These are phyloP conservation scores for Neurospora sp. DNA, from an alignment of 495 filamentous ascomycete genomes.

Conservation along the genomic window DNA sequence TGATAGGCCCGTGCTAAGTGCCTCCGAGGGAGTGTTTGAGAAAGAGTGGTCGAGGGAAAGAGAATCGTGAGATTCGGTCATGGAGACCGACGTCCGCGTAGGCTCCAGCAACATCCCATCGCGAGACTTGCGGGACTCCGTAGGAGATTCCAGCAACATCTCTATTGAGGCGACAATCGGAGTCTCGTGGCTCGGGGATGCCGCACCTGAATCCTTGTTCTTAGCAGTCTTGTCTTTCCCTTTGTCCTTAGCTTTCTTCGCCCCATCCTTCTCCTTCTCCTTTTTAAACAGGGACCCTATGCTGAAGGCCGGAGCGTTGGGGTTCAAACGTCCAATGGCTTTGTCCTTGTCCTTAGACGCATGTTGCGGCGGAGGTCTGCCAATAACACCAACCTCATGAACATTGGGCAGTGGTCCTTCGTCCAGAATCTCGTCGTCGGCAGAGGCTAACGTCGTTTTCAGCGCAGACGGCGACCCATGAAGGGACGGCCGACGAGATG, in stretches of 20 bases:
- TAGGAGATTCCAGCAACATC: conserved; percentile 39
- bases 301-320: conserved; percentile 38
- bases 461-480: conserved; percentile 39
- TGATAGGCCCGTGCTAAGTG: conserved; percentile 30
- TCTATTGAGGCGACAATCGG: conserved; percentile 8
- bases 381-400: conserved; percentile 41
- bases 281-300: conserved; percentile 38
- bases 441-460: conserved; percentile 40
- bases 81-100: conserved; percentile 49
- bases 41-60: conserved; percentile 51
- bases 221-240: conserved; percentile 21
- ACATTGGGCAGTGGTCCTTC: conserved; percentile 31
- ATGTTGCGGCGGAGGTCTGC: conserved; percentile 36
- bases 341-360: conserved; percentile 28
- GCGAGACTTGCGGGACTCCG: conserved; percentile 52
- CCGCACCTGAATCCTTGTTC: conserved; percentile 15
- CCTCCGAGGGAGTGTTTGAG: conserved; percentile 57
- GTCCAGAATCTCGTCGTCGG: conserved; percentile 40
- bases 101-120: conserved; percentile 35
- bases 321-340: conserved; percentile 31
- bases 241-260: conserved; percentile 19
- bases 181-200: conserved; percentile 11
- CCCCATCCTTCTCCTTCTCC: conserved; percentile 24
- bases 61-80: conserved; percentile 59
- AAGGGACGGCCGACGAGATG: conserved; percentile 36